Evolutionary conservation across 2,329 filamentous ascomycete genomes (phyloP), one percentile per base, ranked within the genome.

Genomic region (Sclerotinia subarctica): DNA sequence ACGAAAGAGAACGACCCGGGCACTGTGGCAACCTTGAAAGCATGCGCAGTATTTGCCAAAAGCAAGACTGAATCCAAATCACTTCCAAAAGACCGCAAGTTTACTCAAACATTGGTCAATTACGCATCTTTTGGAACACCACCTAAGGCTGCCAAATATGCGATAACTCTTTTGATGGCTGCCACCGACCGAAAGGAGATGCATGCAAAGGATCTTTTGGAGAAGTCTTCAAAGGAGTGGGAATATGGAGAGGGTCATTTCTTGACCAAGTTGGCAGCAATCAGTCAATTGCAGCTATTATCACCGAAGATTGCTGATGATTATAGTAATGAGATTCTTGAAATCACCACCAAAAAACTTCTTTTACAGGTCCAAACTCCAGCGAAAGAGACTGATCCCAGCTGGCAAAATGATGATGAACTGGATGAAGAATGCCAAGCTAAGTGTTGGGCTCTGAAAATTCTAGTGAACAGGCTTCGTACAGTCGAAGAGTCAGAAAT

Each of bases 21-120:
- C 3, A 89, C 92, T n/a, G 92, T 95, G 17, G 92, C 97, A 75
- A 94, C 94, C 2, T 83, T 99, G 69, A 97, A 96, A 77, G 94
- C 96, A 3, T 97, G 95, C 77, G 91, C 94, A 13, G 93, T 91
- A 2, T 99, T 97, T 77, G 92, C 94, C 1, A 90, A 90, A 75
- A 93, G 90, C 74, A 94, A 70, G 89, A 72, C 94, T 0, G 84
- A 88, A 90, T 72, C 94, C 0, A 84, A 88, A 15, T 94, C 98
- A 69, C 86, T 99, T 65, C 91, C 92, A 0, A 86, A 88, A 69
- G 91, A 96, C 70, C 88, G 90, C 67, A 91, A 91, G 72, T 94
- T 98, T 74, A 83, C 88, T 44, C 88, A 95, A 75, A 90, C 93
- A 1, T 85, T 99, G 77, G 88, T 90, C 70, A 90, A 87, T 73